A percentile compares a stretch with the other conserved stretches of the same genome.
Evolutionary conservation across 1,284 basidiomycete genomes (phyloP).

Genomic region (Agaricales sp.): DNA sequence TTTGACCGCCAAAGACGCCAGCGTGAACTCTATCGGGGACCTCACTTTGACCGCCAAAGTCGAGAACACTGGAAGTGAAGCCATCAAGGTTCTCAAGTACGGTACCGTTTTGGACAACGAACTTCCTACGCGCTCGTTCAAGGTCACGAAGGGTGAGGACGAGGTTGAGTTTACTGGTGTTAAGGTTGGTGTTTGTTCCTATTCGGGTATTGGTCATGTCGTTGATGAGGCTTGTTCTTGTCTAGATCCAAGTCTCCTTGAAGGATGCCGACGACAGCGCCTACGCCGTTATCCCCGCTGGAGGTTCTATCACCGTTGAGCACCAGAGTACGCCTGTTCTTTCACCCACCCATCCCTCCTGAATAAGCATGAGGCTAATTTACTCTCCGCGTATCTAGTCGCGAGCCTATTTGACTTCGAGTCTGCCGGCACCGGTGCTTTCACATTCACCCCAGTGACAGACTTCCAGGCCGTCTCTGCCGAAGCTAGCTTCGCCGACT

Average conservation of each 20-base stretch:
- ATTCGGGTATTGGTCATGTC: neutral
- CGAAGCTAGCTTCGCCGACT: neutral
- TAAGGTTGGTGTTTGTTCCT: slow-evolving; percentile 18
- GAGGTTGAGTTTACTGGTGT: slow-evolving; percentile 30
- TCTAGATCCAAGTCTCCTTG: slow-evolving; percentile 23
- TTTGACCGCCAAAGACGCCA: slow-evolving; percentile 19
- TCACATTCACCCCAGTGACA: slow-evolving; percentile 8
- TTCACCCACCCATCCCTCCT: neutral
- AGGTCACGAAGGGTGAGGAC: slow-evolving; percentile 21
- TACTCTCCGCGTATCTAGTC: slow-evolving; percentile 10
- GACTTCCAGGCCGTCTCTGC: slow-evolving; percentile 9
- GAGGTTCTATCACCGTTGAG: slow-evolving; percentile 25
- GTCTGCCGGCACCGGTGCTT: slow-evolving; percentile 9
- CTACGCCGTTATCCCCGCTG: slow-evolving; percentile 27
- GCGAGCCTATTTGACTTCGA: slow-evolving; percentile 10
- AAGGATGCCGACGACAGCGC: slow-evolving; percentile 23
- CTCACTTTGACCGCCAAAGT: slow-evolving; percentile 28
- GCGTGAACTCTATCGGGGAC: slow-evolving; percentile 25
- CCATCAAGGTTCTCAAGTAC: slow-evolving; percentile 29
- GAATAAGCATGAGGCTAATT: slow-evolving; percentile 17
- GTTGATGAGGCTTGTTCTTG: neutral
- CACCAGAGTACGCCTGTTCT: slow-evolving; percentile 15
- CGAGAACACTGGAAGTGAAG: slow-evolving; percentile 26
- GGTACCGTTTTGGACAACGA: slow-evolving; percentile 32
- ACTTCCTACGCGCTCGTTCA: slow-evolving; percentile 33